Evolutionary conservation across 495 filamentous ascomycete species (phyloP), one percentile per base, ranked within the genome.

Genomic region (Staphylotrichum tortipilum): DNA sequence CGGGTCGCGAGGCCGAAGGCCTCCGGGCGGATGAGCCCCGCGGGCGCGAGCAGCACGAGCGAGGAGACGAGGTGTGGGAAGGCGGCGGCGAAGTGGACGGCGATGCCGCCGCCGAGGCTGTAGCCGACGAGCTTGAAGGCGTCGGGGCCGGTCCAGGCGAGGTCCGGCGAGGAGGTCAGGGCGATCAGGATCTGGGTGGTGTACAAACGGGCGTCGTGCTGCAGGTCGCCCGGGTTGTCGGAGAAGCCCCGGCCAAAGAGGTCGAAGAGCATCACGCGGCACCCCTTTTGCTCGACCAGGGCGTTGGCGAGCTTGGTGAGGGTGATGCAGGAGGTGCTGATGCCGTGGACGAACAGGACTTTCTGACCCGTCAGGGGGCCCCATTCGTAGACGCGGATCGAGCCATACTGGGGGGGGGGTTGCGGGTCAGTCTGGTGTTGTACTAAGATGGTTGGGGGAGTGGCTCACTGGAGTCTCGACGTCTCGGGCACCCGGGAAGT

Each of bases 301-400:
- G 72, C 75, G 61, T 84, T 71, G 31, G 89, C 83, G 30, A 94
- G 56, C 31, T 73, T 73, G 33, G 79, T 77, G 2, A 94, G 70
- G 3, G 87, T 78, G 55, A 86, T 75, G 64, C 84, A 85, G 3
- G 91, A 86, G 1, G 86, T 97, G 43, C 79, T 84, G 58, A 94
- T 94, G 23, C 91, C 91, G 61, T 94, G 90, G 18, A 95, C 68
- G 19, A 95, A 68, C 30, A 95, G 57, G 1, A 94, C 84, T 60
- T 89, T 95, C 18, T 75, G 68, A 3, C 89, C 90, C 43, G 79
- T 64, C 48, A 82, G 78, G n/a, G 88, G 88, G 8, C 91, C 91
- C 73, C 82, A 95, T 74, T 97, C 91, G 61, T 95, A 94, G 11
- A 89, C 84, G 31, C 86, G 71, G 22, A 89, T 83, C 22, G 75